Evolutionary conservation across 805 yeast genomes (phyloP), one percentile per base, ranked within the genome.

Genomic region (Kodamaea kakaduensis): DNA sequence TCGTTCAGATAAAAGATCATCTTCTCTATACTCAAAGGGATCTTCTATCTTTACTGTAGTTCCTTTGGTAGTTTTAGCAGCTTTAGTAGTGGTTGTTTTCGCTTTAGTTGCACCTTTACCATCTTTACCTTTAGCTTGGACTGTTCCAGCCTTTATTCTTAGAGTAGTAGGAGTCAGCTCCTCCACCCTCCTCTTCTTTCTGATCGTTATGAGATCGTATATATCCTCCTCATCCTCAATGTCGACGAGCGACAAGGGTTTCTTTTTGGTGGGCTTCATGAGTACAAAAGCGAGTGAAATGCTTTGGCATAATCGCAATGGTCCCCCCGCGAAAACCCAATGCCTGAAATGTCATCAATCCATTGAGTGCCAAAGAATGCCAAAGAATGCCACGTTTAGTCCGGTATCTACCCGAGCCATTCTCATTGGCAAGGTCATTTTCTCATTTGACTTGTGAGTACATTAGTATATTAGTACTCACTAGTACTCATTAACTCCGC

Each of bases 181-280:
- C 28, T 32, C 32, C 28, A 19, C 16, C 39, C 35, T 36, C 22
- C 12, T 26, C 14, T 28, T 18, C 9, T 33, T 35, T 12, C 38
- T 29, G 9, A 41, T 36, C 4, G 37, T 29, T 16, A 47, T 36
- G 32, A 40, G n/a, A 15, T 41, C 42, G 17, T 46, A 44, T 4
- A 44, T 46, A 26, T 46, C 50, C 8, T 40, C 48, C 10, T 44
- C 45, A 20, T 38, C 45, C 9, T 44, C 47, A 10, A 37, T 34
- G 16, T 40, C 40, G 14, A 17, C 36, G n/a, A 25, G 13, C 13
- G 8, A 6, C 25, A 30, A 30, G 9, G 32, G 14, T 4, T 13
- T 14, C 30, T 32, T 32, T 17, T 15, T 16, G 4, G 25, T 13
- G 5, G 12, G 12, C 4, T 8, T 15, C 29, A 26, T 26, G 9